These are phyloP conservation scores for Parastagonospora avenae DNA, from an alignment of 2,329 filamentous ascomycete species.

Conservation along the genomic window DNA sequence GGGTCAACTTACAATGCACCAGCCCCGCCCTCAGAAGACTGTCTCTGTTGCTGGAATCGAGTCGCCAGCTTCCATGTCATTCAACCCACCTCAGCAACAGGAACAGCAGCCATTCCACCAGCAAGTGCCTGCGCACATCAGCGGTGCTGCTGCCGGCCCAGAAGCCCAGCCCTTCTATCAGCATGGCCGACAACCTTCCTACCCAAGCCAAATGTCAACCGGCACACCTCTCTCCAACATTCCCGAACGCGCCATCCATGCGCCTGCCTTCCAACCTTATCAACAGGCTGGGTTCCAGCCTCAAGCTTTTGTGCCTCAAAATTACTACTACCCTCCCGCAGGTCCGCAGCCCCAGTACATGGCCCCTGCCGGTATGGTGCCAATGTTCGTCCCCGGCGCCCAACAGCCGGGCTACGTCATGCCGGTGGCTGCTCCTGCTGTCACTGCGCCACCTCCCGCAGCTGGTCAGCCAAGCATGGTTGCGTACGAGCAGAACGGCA, in stretches of 20 bases:
- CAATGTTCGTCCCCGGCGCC: slow-evolving; percentile 62
- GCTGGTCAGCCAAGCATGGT: slow-evolving; percentile 60
- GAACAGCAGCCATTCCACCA: slow-evolving; percentile 91
- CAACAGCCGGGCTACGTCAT: slow-evolving; percentile 56
- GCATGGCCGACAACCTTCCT: slow-evolving; percentile 71
- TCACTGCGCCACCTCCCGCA: slow-evolving; percentile 39
- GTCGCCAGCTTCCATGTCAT: slow-evolving; percentile 69
- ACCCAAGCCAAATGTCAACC: slow-evolving; percentile 71
- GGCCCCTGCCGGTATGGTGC: slow-evolving; percentile 54
- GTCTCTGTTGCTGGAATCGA: slow-evolving; percentile 94
- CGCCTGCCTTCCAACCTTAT: slow-evolving; percentile 79
- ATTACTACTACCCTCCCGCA: slow-evolving; percentile 68
- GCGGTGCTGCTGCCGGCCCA: slow-evolving; percentile 59
- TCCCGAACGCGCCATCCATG: slow-evolving; percentile 89
- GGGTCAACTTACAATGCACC: slow-evolving; percentile 77
- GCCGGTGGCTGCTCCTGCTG: slow-evolving; percentile 42
- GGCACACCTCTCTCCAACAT: slow-evolving; percentile 89
- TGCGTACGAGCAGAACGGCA: slow-evolving; percentile 91
- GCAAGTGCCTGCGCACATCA: slow-evolving; percentile 81
- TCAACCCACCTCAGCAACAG: slow-evolving; percentile 66
- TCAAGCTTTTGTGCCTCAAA: slow-evolving; percentile 43
- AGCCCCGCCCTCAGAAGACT: slow-evolving; percentile 91
- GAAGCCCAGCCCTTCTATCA: slow-evolving; percentile 56
- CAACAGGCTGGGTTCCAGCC: slow-evolving; percentile 61
- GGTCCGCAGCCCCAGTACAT: slow-evolving; percentile 49